Evolutionary conservation across 192 early-diverging fungal species (phyloP).

Genomic region (Gaertneriomyces sp.): DNA sequence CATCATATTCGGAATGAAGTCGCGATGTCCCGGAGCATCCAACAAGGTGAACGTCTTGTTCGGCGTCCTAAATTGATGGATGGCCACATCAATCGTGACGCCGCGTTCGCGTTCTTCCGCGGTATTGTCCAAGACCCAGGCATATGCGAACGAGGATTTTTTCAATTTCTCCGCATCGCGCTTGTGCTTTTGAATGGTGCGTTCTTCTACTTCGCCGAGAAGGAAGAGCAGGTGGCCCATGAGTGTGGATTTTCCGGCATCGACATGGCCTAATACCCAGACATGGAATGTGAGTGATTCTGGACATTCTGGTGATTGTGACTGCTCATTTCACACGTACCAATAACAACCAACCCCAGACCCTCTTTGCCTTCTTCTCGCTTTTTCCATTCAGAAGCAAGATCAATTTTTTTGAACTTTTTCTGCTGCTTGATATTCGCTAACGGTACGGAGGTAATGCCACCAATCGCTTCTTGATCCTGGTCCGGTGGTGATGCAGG

Average conservation of each 20-base stretch:
- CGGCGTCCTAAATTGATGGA: slow-evolving; percentile 80
- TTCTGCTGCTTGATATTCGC: slow-evolving; percentile 17
- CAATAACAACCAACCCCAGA: slow-evolving; percentile 85
- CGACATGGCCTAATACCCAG: slow-evolving; percentile 75
- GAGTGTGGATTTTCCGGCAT: slow-evolving; percentile 94
- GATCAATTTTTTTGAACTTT: slow-evolving; percentile 59
- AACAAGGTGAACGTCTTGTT: slow-evolving; percentile 78
- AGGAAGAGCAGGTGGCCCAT: slow-evolving; percentile 93
- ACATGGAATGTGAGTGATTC: slow-evolving; percentile 10
- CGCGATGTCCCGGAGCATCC: slow-evolving; percentile 95
- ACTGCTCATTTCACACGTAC: slow-evolving; percentile 41
- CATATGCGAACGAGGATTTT: slow-evolving; percentile 93
- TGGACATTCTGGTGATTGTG: slow-evolving; percentile 3
- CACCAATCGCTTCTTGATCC: no score
- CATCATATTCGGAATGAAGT: slow-evolving; percentile 99
- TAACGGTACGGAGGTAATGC: slow-evolving; percentile 19
- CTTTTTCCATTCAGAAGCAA: slow-evolving; percentile 67
- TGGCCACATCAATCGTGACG: slow-evolving; percentile 96
- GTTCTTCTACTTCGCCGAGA: slow-evolving; percentile 84
- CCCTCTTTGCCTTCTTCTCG: slow-evolving; percentile 61
- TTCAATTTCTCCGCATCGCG: slow-evolving; percentile 88
- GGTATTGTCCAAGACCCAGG: slow-evolving; percentile 97
- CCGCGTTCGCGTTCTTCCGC: slow-evolving; percentile 88
- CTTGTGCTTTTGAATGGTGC: slow-evolving; percentile 82
- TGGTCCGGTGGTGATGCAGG: slow-evolving; percentile 14